A percentile compares a stretch with the other conserved stretches of the same genome.
Evolutionary conservation across 2,329 filamentous ascomycete genomes (phyloP).

Genomic region (Pestalotiopsis sp.): DNA sequence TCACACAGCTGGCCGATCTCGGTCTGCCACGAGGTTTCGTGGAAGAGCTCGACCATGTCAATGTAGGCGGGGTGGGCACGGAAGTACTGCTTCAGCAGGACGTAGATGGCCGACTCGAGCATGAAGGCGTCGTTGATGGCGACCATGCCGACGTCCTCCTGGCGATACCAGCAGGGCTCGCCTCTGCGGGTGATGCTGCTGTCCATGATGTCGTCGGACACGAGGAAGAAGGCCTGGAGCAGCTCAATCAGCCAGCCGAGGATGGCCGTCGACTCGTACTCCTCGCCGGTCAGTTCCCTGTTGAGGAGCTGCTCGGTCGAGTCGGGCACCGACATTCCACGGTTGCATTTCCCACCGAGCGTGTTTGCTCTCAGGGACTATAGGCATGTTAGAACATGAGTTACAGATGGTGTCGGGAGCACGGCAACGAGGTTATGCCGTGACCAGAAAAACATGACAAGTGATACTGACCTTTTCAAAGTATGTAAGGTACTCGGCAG

Average conservation of each 20-base stretch:
- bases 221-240: conserved; percentile 97
- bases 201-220: conserved; percentile 99
- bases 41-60: conserved; percentile 93
- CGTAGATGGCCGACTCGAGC: conserved; percentile 88
- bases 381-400: conserved; percentile 19
- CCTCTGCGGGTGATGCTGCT: conserved; percentile 90
- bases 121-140: conserved; percentile 99
- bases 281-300: conserved; percentile 70
- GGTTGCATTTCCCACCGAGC: conserved; percentile 95
- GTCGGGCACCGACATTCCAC: conserved; percentile 96
- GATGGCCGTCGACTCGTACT: conserved; percentile 85
- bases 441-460: not conserved
- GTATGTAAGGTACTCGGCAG: conserved; percentile 80
- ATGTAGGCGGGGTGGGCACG: conserved; percentile 82
- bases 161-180: conserved; percentile 94
- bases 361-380: conserved; percentile 85
- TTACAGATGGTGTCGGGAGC: conserved; percentile 12
- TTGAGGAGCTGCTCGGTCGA: conserved; percentile 77
- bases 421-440: conserved; percentile 13
- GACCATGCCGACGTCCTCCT: conserved; percentile 86
- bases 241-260: conserved; percentile 98
- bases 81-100: conserved; percentile 92
- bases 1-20: conserved; percentile 95
- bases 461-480: conserved; percentile 67
- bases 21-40: conserved; percentile 90